Conservation (phyloP, 2,329 filamentous ascomycete genomes). For the Clarireedia paspali region DNA sequence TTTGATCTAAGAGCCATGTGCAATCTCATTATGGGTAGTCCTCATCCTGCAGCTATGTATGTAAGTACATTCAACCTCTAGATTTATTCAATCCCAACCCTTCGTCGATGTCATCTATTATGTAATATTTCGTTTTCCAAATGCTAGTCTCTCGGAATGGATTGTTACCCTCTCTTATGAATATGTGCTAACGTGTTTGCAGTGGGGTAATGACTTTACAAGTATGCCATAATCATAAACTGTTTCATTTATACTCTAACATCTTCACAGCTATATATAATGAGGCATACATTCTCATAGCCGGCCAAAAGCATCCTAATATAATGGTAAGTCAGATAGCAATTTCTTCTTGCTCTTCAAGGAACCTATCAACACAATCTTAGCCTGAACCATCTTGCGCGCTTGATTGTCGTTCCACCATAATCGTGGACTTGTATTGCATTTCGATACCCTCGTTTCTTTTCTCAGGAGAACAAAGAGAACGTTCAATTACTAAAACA, state of each 20-base stretch:
- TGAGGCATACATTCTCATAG: slow-evolving; percentile 61
- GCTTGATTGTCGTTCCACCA: no score
- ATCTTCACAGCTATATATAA: slow-evolving; percentile 53
- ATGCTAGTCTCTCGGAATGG: neutral
- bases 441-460: no score
- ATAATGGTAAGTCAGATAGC: slow-evolving; percentile 46
- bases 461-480: no score
- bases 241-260: neutral
- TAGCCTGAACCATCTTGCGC: no score
- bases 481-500: no score
- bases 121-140: neutral
- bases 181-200: neutral
- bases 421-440: no score
- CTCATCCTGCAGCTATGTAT: slow-evolving; percentile 69
- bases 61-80: neutral
- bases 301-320: slow-evolving; percentile 67
- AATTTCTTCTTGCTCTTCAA: neutral
- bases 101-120: neutral
- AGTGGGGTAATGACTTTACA: slow-evolving; percentile 62
- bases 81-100: neutral
- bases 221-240: neutral
- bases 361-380: no score
- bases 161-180: neutral
- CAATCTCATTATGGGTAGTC: slow-evolving; percentile 73
- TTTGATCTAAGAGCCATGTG: slow-evolving; percentile 68